These are phyloP conservation scores for Alternaria gaisen DNA, from an alignment of 2,329 filamentous ascomycete species.

Conservation along the genomic window DNA sequence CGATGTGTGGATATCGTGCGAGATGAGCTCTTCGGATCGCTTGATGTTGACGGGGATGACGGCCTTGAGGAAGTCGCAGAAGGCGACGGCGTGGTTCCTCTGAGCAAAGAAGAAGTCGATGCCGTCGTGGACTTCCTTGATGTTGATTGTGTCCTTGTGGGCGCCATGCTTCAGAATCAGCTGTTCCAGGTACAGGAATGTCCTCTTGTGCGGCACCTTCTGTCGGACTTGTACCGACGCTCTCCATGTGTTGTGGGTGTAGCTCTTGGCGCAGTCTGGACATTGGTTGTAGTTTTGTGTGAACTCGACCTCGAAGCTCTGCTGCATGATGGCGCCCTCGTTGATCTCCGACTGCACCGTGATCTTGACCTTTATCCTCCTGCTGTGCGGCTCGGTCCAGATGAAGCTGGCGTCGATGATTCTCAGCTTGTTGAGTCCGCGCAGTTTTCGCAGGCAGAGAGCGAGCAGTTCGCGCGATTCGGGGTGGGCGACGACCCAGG, in stretches of 20 bases:
- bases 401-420: conserved; percentile 97
- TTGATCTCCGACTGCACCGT: conserved; percentile 82
- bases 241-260: conserved; percentile 94
- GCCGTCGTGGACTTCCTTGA: conserved; percentile 95
- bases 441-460: conserved; percentile 86
- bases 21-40: conserved; percentile 92
- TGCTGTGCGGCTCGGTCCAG: conserved; percentile 97
- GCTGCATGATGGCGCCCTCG: conserved; percentile 78
- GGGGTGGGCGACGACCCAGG: conserved; percentile 83
- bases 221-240: conserved; percentile 94
- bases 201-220: conserved; percentile 95
- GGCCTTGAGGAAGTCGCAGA: conserved; percentile 88
- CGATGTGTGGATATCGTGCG: conserved; percentile 88
- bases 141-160: conserved; percentile 86
- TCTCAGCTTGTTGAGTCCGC: conserved; percentile 85
- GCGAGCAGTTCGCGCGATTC: conserved; percentile 94
- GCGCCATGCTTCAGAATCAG: conserved; percentile 93
- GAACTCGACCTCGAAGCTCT: conserved; percentile 94
- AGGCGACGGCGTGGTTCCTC: conserved; percentile 89
- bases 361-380: conserved; percentile 91
- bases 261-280: conserved; percentile 86
- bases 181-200: conserved; percentile 86
- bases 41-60: conserved; percentile 81
- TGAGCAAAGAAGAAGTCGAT: conserved; percentile 95
- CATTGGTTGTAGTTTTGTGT: conserved; percentile 93